Conservation (phyloP, 2,329 filamentous ascomycete genomes). For the Colletotrichum cordylinicola region DNA sequence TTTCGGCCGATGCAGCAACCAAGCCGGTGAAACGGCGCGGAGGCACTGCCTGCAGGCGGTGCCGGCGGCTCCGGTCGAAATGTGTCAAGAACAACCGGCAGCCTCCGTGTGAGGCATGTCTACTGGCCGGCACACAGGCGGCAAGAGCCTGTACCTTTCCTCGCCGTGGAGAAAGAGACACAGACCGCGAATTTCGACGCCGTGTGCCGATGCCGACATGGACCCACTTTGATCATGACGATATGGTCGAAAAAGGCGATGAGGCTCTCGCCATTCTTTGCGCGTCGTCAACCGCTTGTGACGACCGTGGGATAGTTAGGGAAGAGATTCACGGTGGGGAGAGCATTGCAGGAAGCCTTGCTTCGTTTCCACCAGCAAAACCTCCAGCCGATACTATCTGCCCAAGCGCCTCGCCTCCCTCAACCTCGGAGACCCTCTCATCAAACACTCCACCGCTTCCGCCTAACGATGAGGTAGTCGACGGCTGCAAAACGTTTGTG, state of each 20-base stretch:
- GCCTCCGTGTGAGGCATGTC: background rate
- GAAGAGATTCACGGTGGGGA: background rate
- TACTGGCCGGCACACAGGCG: background rate
- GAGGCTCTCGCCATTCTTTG: background rate
- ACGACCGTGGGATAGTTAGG: background rate
- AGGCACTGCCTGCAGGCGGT: slow-evolving; percentile 29
- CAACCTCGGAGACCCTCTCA: fast-evolving
- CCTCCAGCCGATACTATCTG: background rate
- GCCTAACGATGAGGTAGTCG: background rate
- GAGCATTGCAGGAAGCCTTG: background rate
- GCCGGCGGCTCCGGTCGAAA: slow-evolving; percentile 28
- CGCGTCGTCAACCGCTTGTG: background rate
- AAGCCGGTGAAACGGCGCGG: slow-evolving; percentile 22
- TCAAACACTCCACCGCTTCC: background rate
- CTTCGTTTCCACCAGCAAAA: background rate
- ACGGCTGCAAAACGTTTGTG: background rate
- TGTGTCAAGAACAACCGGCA: slow-evolving; percentile 3
- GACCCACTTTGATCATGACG: background rate
- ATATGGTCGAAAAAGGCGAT: background rate
- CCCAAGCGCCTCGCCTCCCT: background rate
- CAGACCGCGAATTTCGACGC: background rate
- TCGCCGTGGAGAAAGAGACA: background rate
- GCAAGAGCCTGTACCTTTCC: background rate
- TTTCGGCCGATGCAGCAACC: background rate
- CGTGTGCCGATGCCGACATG: background rate